phyloP scores from a whole-genome alignment of 257 asterid species.

The Nicotiana attenuata region DNA sequence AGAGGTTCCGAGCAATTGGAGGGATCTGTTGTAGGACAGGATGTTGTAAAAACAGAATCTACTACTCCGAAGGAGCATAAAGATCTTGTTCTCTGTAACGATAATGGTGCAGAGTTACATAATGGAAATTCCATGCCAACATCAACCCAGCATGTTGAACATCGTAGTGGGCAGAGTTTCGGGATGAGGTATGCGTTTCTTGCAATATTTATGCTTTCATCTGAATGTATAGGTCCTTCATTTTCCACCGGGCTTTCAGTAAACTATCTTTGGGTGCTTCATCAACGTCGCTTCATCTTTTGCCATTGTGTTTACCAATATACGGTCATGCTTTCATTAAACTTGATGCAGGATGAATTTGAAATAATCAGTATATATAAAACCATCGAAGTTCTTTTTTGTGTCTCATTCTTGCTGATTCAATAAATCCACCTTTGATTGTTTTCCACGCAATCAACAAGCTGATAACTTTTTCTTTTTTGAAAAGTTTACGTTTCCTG shows the following conservation, averaged over 20 bases:
- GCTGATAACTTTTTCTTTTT: background rate
- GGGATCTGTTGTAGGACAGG: constrained; percentile 19
- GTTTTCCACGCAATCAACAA: background rate
- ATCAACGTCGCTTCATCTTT: background rate
- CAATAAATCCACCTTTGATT: background rate
- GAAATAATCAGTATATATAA: background rate
- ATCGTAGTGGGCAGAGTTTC: constrained; percentile 23
- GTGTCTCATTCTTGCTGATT: background rate
- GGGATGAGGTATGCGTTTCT: constrained; percentile 31
- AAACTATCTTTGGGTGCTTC: background rate
- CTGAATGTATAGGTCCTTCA: background rate
- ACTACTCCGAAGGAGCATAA: constrained; percentile 14
- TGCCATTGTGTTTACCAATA: background rate
- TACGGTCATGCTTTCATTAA: background rate
- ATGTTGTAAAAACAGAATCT: constrained; percentile 29
- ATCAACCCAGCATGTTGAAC: constrained; percentile 34
- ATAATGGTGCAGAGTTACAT: constrained; percentile 17
- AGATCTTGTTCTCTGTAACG: constrained; percentile 16
- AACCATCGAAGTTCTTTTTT: background rate
- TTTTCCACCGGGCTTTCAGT: background rate
- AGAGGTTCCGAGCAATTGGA: constrained; percentile 23
- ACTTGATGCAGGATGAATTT: background rate
- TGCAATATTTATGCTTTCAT: background rate
- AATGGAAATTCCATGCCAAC: constrained; percentile 33
- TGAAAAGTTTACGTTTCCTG: background rate